These are phyloP conservation scores for Phytophthora crassamura DNA, from an alignment of 352 stramenopile genomes.

Conservation along the genomic window DNA sequence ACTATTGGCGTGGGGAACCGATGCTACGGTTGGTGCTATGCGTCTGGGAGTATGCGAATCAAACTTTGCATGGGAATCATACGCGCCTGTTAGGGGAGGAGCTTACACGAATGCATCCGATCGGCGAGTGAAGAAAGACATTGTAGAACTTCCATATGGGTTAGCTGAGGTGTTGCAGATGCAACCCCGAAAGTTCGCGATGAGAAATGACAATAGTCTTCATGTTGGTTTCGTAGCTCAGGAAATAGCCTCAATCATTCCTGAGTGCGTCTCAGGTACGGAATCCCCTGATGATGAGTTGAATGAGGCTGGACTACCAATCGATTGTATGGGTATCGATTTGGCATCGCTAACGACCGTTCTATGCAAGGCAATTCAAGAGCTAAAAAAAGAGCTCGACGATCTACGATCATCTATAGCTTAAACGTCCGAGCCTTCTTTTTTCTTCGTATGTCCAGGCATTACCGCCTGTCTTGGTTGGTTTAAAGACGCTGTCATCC, in stretches of 20 bases:
- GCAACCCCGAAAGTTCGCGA: no score
- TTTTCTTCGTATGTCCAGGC: no score
- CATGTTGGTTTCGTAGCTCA: background rate
- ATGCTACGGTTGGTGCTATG: background rate
- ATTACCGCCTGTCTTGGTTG: no score
- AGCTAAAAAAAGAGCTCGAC: no score
- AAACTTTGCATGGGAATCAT: background rate
- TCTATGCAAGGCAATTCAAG: slow-evolving; percentile 3
- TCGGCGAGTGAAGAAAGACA: slow-evolving; percentile 1
- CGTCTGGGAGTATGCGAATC: background rate
- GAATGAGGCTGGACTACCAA: background rate
- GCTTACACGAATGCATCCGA: slow-evolving; percentile 11
- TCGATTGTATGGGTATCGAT: background rate
- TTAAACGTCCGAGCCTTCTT: no score
- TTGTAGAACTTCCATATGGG: background rate
- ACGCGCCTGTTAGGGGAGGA: background rate
- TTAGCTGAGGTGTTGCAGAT: no score
- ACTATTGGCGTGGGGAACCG: background rate
- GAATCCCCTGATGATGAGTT: background rate
- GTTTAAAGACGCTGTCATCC: no score
- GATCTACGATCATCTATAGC: no score
- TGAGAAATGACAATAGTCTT: no score
- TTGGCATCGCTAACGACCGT: background rate
- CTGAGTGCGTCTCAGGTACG: background rate
- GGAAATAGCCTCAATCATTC: background rate